Evolutionary conservation across 441 rosid species (phyloP).

Genomic region (Isatis lusitanica): DNA sequence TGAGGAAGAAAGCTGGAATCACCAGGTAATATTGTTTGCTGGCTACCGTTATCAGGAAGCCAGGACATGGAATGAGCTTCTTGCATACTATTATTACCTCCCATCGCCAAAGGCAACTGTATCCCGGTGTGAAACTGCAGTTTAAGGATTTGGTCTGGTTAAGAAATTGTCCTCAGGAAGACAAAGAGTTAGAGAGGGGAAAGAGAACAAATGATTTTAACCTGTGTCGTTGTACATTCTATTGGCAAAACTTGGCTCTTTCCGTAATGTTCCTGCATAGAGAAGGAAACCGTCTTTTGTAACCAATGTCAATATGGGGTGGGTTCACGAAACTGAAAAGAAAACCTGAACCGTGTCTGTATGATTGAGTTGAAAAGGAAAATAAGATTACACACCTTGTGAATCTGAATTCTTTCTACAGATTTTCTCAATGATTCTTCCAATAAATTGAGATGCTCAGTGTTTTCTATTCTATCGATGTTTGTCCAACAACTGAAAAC

Average conservation of each 20-base stretch:
- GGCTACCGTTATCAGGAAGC: slow-evolving; percentile 66
- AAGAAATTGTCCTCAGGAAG: not conserved
- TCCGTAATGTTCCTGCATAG: slow-evolving; percentile 56
- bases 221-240: slow-evolving; percentile 57
- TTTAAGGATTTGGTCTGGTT: slow-evolving; percentile 24
- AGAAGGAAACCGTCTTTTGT: slow-evolving; percentile 23
- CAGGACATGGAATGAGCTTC: slow-evolving; percentile 66
- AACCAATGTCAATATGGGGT: not conserved
- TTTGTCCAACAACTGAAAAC: slow-evolving; percentile 72
- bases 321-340: not conserved
- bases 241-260: slow-evolving; percentile 59
- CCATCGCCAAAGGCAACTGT: slow-evolving; percentile 56
- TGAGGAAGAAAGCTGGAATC: slow-evolving; percentile 57
- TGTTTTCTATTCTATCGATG: slow-evolving; percentile 65
- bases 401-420: slow-evolving; percentile 49
- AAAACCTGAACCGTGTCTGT: slow-evolving; percentile 12
- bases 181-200: not conserved
- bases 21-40: slow-evolving; percentile 53
- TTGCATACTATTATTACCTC: slow-evolving; percentile 46
- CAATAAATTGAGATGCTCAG: slow-evolving; percentile 69
- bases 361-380: not conserved
- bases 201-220: slow-evolving; percentile 23
- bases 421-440: slow-evolving; percentile 76
- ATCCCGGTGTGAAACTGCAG: slow-evolving; percentile 65
- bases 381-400: slow-evolving; percentile 50